A percentile compares a stretch with the other conserved stretches of the same genome.
phyloP scores from a whole-genome alignment of 257 asterid species.

The Nemophila menziesii region DNA sequence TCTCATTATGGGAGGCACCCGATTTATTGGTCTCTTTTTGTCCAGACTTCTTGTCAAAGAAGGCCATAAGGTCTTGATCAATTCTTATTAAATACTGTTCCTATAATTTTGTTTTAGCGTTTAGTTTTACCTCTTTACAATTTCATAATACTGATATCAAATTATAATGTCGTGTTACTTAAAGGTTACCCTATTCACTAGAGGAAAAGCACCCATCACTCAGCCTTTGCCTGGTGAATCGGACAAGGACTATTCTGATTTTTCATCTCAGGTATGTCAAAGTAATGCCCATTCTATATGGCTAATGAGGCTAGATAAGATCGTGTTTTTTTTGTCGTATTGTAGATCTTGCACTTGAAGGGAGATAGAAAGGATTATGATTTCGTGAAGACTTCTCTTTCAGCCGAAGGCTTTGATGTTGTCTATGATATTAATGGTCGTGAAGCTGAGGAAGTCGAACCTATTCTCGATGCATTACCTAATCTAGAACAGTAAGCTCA shows the following conservation, averaged over 20 bases:
- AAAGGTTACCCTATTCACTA: conserved; percentile 91
- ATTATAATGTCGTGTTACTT: conserved; percentile 2
- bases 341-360: conserved; percentile 80
- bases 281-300: neutral
- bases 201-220: conserved; percentile 95
- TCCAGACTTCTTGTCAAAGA: conserved; percentile 94
- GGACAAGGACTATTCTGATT: conserved; percentile 60
- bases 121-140: neutral
- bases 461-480: conserved; percentile 83
- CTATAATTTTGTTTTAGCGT: neutral
- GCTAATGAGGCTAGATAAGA: neutral
- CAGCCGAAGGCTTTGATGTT: conserved; percentile 87
- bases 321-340: neutral
- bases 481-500: conserved; percentile 87
- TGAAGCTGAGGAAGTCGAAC: conserved; percentile 87
- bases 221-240: conserved; percentile 90
- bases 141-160: neutral
- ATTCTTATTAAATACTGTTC: neutral
- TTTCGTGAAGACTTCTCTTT: conserved; percentile 77
- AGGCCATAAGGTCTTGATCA: conserved; percentile 68
- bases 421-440: conserved; percentile 97
- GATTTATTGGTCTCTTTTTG: conserved; percentile 85
- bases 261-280: conserved; percentile 51
- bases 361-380: conserved; percentile 90
- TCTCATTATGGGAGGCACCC: conserved; percentile 97